Conservation (phyloP, 192 early-diverging fungal species). For the Cladochytrium replicatum region DNA sequence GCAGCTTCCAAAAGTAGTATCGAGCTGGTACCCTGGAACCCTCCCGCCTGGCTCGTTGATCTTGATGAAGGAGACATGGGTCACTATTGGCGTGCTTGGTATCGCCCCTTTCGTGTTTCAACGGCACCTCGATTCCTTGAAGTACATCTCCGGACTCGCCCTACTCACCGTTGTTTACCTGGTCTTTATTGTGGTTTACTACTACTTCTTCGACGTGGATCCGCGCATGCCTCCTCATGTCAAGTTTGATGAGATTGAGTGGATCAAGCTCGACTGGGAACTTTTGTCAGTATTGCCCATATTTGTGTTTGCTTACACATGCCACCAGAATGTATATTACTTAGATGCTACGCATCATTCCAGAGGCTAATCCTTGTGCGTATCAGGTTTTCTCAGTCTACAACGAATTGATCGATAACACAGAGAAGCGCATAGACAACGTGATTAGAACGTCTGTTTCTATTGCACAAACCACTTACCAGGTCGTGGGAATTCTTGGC, state of each 20-base stretch:
- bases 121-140: conserved; percentile 74
- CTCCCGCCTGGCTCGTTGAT: conserved; percentile 15
- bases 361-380: not conserved
- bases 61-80: conserved; percentile 60
- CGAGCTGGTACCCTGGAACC: conserved; percentile 20
- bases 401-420: conserved; percentile 88
- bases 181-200: conserved; percentile 70
- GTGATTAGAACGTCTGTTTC: conserved; percentile 70
- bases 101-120: conserved; percentile 74
- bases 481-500: conserved; percentile 77
- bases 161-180: conserved; percentile 78
- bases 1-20: conserved; percentile 35
- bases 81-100: conserved; percentile 60
- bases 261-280: conserved; percentile 43
- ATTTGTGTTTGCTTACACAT: conserved; percentile 98
- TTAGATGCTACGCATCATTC: not conserved
- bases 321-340: conserved; percentile 85
- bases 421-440: conserved; percentile 49
- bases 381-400: conserved; percentile 85
- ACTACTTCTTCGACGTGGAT: conserved; percentile 33
- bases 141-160: conserved; percentile 82
- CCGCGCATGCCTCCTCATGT: conserved; percentile 23
- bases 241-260: conserved; percentile 23
- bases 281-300: conserved; percentile 76
- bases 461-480: conserved; percentile 65